phyloP scores from a whole-genome alignment of 2,329 filamentous ascomycete species.

The Mariannaea elegans region DNA sequence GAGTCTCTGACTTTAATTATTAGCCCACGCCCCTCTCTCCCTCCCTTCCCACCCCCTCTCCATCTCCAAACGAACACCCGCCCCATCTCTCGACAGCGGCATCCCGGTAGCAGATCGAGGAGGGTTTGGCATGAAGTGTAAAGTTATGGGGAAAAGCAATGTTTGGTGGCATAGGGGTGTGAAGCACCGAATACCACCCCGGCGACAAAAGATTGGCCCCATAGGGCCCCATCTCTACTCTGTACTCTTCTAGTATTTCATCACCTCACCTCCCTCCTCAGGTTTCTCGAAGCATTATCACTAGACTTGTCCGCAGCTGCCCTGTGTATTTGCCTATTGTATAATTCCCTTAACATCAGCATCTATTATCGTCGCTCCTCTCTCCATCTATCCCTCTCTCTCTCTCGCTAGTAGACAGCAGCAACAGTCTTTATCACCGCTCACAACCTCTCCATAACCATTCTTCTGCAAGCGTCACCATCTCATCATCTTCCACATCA shows the following conservation, averaged over 20 bases:
- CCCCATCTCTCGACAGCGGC: constrained; percentile 38
- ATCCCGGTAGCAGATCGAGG: constrained; percentile 39
- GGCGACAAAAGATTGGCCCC: constrained; percentile 24
- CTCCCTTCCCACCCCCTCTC: constrained; percentile 28
- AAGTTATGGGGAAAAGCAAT: too few species aligned
- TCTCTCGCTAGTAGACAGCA: background rate
- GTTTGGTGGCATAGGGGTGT: too few species aligned
- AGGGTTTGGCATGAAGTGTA: too few species aligned
- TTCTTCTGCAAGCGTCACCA: background rate
- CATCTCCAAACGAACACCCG: constrained; percentile 19
- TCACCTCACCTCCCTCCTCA: constrained; percentile 38
- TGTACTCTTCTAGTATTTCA: constrained; percentile 33
- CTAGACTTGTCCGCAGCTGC: background rate
- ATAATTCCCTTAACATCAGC: background rate
- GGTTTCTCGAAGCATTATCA: constrained; percentile 20
- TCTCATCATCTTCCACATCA: background rate
- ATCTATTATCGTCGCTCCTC: background rate
- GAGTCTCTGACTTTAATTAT: too few species aligned
- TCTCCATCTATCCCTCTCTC: background rate
- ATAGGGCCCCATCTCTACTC: constrained; percentile 28
- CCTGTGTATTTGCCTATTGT: background rate
- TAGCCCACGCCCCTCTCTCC: constrained; percentile 23
- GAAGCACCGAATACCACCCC: too few species aligned
- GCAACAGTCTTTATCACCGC: background rate
- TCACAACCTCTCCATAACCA: background rate